phyloP scores from a whole-genome alignment of 2,329 filamentous ascomycete genomes.

The Berkeleyomyces basicola region DNA sequence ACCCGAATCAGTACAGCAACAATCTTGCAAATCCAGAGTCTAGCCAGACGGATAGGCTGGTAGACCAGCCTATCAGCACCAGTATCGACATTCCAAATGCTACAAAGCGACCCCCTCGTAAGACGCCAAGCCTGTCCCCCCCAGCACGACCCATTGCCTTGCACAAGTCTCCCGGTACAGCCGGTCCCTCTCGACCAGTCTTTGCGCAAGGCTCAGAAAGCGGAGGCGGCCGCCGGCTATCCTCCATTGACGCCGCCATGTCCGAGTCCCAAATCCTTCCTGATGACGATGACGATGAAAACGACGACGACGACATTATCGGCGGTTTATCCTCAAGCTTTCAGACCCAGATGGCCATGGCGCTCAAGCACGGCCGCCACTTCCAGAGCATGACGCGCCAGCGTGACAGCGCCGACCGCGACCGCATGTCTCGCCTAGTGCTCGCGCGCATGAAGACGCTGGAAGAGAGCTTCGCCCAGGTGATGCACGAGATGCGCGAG shows the following conservation, averaged over 20 bases:
- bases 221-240: constrained; percentile 25
- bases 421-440: constrained; percentile 65
- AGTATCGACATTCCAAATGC: constrained; percentile 24
- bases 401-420: constrained; percentile 29
- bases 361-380: constrained; percentile 36
- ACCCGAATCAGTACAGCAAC: constrained; percentile 38
- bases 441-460: constrained; percentile 83
- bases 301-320: constrained; percentile 34
- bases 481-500: constrained; percentile 64
- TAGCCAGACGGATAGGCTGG: constrained; percentile 4
- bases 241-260: constrained; percentile 56
- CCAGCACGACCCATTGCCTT: constrained; percentile 41
- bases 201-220: constrained; percentile 1
- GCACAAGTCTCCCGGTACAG: constrained; percentile 16
- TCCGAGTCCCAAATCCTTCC: constrained; percentile 50
- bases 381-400: constrained; percentile 32
- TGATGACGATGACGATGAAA: constrained; percentile 23
- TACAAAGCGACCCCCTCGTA: constrained; percentile 32
- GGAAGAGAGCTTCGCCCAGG: constrained; percentile 77
- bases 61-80: constrained; percentile 21
- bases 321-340: constrained; percentile 58
- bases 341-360: constrained; percentile 64
- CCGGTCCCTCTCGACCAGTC: constrained; percentile 6
- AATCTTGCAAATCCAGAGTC: constrained; percentile 8
- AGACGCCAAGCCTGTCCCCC: constrained; percentile 23